Evolutionary conservation across 1,284 basidiomycete species (phyloP).

Genomic region (Trichosporon coremiiforme): DNA sequence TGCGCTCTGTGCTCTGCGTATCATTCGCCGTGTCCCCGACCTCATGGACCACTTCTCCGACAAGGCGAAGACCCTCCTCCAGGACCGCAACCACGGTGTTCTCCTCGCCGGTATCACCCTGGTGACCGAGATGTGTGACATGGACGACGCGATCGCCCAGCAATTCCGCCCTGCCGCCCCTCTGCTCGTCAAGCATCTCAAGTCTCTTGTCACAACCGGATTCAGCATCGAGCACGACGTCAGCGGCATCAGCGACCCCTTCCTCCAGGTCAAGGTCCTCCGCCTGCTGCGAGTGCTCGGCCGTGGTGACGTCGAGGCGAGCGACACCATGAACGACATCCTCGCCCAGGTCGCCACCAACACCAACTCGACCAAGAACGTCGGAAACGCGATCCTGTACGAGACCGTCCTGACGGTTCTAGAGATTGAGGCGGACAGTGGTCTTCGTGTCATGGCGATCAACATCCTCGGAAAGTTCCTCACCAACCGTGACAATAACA

Average conservation of each 20-base stretch:
- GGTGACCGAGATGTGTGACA: slow-evolving; percentile 89
- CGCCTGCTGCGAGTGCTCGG: slow-evolving; percentile 88
- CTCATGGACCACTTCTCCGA: slow-evolving; percentile 88
- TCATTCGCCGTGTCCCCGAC: slow-evolving; percentile 96
- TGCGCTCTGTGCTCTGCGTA: slow-evolving; percentile 91
- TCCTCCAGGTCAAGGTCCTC: slow-evolving; percentile 96
- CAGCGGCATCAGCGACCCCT: slow-evolving; percentile 98
- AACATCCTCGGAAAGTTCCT: slow-evolving; percentile 99
- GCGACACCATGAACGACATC: slow-evolving; percentile 98
- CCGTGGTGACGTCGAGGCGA: slow-evolving; percentile 78
- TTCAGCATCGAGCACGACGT: slow-evolving; percentile 99
- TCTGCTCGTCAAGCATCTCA: slow-evolving; percentile 90
- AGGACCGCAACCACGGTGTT: slow-evolving; percentile 97
- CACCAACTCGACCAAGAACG: slow-evolving; percentile 96
- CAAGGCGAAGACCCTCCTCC: slow-evolving; percentile 86
- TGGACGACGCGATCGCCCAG: slow-evolving; percentile 71
- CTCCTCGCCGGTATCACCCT: slow-evolving; percentile 91
- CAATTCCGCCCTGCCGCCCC: slow-evolving; percentile 95
- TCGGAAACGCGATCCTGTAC: slow-evolving; percentile 97
- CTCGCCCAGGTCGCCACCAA: slow-evolving; percentile 97
- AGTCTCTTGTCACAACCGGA: slow-evolving; percentile 91
- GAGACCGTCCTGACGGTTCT: slow-evolving; percentile 97
- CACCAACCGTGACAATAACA: slow-evolving; percentile 98
- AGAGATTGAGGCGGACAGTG: slow-evolving; percentile 95
- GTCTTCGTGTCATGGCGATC: slow-evolving; percentile 97